Base-by-base conservation (phyloP, 176 grass and related monocot species). In the Oryza glumipatula region DNA sequence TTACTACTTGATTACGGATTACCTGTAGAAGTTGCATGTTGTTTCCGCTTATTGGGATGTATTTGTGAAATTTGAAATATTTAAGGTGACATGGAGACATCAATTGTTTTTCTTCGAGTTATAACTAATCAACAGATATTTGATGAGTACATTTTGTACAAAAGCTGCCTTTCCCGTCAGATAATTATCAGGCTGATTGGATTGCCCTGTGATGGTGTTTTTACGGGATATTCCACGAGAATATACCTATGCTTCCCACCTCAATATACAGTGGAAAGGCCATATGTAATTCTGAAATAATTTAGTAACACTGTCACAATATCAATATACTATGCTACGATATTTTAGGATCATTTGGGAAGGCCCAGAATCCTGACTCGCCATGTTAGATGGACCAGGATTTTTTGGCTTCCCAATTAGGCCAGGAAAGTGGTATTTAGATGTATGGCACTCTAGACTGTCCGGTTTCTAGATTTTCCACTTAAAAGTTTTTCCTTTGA, bases 31-130 rank as follows among this genome's bases (percentile, higher is more conserved):
- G 6, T 54, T 52, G 12, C 51, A 73, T 14, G 24, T 47, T 65
- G n/a, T 83, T 14, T 33, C 22, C 22, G 72, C 11, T 63, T 82
- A 82, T 30, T 5, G 16, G 38, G 67, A 39, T 81, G 30, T 60
- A 9, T 63, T 63, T n/a, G 58, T 30, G 49, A 15, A 26, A 49
- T 68, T 67, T 19, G 6, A 68, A 80, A 80, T 17, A 33, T 68
- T 67, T 44, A n/a, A 24, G 5, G 5, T 43, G 41, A 48, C 6
- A 11, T 78, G 22, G 60, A 30, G 44, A 65, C 10, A 19, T 15
- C 12, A 65, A 17, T 26, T 28, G 39, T 65, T 61, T 64, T 46
- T 39, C 65, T 43, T 19, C 10, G 19, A 26, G 43, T 77, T 54
- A 56, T 64, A 65, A 65, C 56, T 77, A 64, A 77, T 13, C 54